Evolutionary conservation across 352 stramenopile species (phyloP).

Genomic region (Pythium apleroticum): DNA sequence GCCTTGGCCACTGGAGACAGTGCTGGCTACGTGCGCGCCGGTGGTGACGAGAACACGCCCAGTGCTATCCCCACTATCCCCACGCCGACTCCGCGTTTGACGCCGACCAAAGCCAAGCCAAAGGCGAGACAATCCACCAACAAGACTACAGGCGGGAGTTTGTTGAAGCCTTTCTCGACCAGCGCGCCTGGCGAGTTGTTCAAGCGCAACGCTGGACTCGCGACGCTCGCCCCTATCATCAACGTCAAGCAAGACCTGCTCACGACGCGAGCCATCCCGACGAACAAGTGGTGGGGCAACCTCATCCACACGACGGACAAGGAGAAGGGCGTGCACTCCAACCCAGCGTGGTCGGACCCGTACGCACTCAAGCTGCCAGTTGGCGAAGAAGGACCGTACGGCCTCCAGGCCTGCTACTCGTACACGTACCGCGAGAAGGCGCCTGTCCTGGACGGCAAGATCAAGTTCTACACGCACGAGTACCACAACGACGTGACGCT

Average conservation of each 20-base stretch:
- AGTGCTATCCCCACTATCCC: not conserved
- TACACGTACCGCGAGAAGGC: slow-evolving; percentile 56
- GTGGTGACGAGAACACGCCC: not conserved
- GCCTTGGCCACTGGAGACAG: not conserved
- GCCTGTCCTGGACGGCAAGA: slow-evolving; percentile 40
- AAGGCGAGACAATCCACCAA: not conserved
- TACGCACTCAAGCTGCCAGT: slow-evolving; percentile 60
- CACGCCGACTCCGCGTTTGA: not conserved
- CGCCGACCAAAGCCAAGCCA: not conserved
- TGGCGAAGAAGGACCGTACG: slow-evolving; percentile 39
- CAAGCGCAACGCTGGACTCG: slow-evolving; percentile 41
- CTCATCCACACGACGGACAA: slow-evolving; percentile 54
- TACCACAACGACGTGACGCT: slow-evolving; percentile 70
- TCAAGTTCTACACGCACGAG: slow-evolving; percentile 62
- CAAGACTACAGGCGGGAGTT: not conserved
- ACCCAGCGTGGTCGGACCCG: slow-evolving; percentile 63
- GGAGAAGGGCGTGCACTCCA: slow-evolving; percentile 41
- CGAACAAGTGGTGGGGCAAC: slow-evolving; percentile 85
- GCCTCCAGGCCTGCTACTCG: slow-evolving; percentile 59
- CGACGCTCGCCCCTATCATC: slow-evolving; percentile 50
- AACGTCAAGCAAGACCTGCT: slow-evolving; percentile 56
- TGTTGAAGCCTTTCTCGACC: slow-evolving; percentile 44
- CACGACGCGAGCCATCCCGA: slow-evolving; percentile 53
- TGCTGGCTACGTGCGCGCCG: not conserved
- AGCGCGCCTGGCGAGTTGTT: slow-evolving; percentile 47